Evolutionary conservation across 1,139 yeast species (phyloP).

Genomic region (Zygoascus hellenicus): DNA sequence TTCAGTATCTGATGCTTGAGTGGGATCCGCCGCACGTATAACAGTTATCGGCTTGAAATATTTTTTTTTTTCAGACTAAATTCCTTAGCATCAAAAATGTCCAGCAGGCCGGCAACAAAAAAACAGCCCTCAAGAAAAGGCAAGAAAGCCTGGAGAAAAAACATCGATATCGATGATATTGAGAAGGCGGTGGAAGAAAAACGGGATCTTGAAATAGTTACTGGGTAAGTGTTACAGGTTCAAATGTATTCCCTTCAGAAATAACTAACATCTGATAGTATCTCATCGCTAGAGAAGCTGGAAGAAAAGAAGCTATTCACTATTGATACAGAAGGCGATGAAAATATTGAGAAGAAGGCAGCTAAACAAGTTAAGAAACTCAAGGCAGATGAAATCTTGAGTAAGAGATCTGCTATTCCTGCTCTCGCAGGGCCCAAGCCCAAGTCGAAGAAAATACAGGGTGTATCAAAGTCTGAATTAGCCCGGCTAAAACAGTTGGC

Average conservation of each 20-base stretch:
- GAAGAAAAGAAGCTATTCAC: conserved; percentile 48
- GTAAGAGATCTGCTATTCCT: conserved; percentile 72
- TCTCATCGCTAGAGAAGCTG: conserved; percentile 21
- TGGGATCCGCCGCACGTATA: background rate
- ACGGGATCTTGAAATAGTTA: conserved; percentile 59
- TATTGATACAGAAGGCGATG: conserved; percentile 67
- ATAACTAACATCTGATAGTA: conserved; percentile 14
- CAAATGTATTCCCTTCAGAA: background rate
- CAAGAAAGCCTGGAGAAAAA: conserved; percentile 93
- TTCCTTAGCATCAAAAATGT: conserved; percentile 13
- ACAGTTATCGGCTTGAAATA: background rate
- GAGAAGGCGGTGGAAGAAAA: conserved; percentile 63
- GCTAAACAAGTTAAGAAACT: conserved; percentile 40
- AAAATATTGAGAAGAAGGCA: conserved; percentile 30
- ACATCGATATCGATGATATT: conserved; percentile 77
- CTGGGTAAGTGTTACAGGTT: conserved; percentile 43
- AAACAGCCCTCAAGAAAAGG: conserved; percentile 82
- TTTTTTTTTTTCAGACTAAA: background rate
- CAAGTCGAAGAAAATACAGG: conserved; percentile 44
- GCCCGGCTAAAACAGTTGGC: conserved; percentile 69
- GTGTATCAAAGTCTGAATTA: conserved; percentile 63
- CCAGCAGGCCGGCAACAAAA: conserved; percentile 32
- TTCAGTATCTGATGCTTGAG: background rate
- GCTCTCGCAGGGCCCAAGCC: conserved; percentile 46
- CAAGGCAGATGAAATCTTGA: conserved; percentile 70